Conservation (phyloP, 768 basidiomycete species). For the Lactarius sp. region DNA sequence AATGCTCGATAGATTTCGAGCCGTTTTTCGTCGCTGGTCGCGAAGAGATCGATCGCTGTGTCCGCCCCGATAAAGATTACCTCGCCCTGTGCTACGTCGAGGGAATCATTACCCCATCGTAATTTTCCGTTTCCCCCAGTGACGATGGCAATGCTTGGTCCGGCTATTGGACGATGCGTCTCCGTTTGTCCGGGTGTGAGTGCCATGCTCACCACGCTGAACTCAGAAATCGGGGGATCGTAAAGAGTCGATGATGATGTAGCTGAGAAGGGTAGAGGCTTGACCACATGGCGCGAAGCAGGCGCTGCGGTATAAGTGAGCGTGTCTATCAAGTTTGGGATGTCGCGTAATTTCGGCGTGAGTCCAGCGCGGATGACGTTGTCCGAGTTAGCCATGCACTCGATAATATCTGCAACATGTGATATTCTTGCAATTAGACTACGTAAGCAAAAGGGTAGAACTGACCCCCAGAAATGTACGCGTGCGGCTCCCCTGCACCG, state of each 20-base stretch:
- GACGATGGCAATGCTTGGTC: constrained; percentile 81
- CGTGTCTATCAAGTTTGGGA: constrained; percentile 81
- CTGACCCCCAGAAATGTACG: constrained; percentile 89
- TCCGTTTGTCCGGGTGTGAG: constrained; percentile 45
- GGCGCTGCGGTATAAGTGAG: constrained; percentile 79
- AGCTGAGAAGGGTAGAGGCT: constrained; percentile 45
- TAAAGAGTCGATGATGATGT: constrained; percentile 51
- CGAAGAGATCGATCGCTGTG: constrained; percentile 45
- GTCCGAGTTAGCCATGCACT: constrained; percentile 99
- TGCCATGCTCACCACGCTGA: constrained; percentile 70
- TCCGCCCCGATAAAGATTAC: constrained; percentile 82
- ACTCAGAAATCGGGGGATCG: constrained; percentile 91
- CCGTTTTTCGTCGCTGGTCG: constrained; percentile 29
- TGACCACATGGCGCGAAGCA: constrained; percentile 64
- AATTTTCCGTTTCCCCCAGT: constrained; percentile 63
- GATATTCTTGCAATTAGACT: not conserved
- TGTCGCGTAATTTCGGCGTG: constrained; percentile 93
- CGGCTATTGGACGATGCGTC: constrained; percentile 58
- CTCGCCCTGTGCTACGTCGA: constrained; percentile 56
- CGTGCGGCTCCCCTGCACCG: constrained; percentile 94
- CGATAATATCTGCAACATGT: constrained; percentile 74
- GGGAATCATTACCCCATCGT: constrained; percentile 39
- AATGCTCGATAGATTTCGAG: constrained; percentile 68
- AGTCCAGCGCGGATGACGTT: constrained; percentile 98
- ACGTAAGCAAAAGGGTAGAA: not conserved